These are phyloP conservation scores for Babesia bovis DNA, from an alignment of 169 alveolate genomes.

Conservation along the genomic window DNA sequence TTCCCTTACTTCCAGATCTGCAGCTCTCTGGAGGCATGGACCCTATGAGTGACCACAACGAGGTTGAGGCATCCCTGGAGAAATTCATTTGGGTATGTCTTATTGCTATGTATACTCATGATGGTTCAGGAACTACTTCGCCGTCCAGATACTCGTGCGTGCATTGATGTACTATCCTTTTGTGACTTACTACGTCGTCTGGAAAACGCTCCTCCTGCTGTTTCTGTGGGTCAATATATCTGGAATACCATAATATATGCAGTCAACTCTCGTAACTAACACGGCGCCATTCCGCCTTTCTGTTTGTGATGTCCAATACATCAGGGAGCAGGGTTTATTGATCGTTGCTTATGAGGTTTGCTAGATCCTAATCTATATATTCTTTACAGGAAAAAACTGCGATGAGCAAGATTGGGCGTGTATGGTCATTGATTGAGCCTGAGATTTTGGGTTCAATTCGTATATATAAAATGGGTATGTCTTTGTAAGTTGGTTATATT, in stretches of 20 bases:
- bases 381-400: conserved; percentile 73
- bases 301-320: conserved; percentile 45
- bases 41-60: conserved; percentile 28
- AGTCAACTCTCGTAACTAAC: conserved; percentile 30
- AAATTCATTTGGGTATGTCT: conserved; percentile 41
- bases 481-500: background rate
- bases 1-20: conserved; percentile 61
- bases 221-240: background rate
- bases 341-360: conserved; percentile 59
- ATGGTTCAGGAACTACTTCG: conserved; percentile 45
- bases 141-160: conserved; percentile 57
- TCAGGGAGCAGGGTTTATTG: conserved; percentile 19
- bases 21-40: conserved; percentile 43
- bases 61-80: conserved; percentile 40
- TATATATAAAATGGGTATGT: conserved; percentile 66
- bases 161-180: conserved; percentile 39
- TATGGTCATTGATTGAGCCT: conserved; percentile 79
- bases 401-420: conserved; percentile 73
- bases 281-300: conserved; percentile 31
- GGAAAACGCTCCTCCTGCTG: conserved; percentile 34
- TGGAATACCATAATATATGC: background rate
- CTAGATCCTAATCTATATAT: too few relatives aligned
- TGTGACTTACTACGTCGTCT: conserved; percentile 54
- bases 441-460: conserved; percentile 73
- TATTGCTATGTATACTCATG: background rate